Conservation (phyloP, 768 basidiomycete genomes). For the Phaeotremella skinneri region DNA sequence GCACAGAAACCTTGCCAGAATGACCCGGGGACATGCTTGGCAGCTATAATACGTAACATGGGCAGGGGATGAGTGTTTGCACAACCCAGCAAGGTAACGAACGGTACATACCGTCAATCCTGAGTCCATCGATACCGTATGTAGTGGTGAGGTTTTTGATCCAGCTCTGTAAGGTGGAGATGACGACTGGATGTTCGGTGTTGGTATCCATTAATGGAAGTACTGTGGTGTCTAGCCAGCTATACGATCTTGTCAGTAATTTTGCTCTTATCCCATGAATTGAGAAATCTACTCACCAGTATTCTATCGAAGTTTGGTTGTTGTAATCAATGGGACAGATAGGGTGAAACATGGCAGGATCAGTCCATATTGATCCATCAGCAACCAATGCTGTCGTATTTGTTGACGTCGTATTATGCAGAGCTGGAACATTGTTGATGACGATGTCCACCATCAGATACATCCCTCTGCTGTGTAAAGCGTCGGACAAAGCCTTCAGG, state of each 20-base stretch:
- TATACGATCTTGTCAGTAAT: conserved; percentile 52
- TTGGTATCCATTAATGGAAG: conserved; percentile 77
- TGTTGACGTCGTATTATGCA: conserved; percentile 53
- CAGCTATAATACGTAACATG: conserved; percentile 52
- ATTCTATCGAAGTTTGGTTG: conserved; percentile 54
- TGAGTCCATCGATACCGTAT: conserved; percentile 78
- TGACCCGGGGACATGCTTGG: conserved; percentile 64
- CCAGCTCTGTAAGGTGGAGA: conserved; percentile 65
- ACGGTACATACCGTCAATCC: conserved; percentile 61
- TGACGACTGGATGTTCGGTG: conserved; percentile 67
- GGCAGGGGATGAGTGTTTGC: not conserved
- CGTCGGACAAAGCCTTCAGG: conserved; percentile 65
- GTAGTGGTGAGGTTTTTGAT: conserved; percentile 65
- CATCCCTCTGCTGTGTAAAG: conserved; percentile 75
- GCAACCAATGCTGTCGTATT: conserved; percentile 23
- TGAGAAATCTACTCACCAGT: conserved; percentile 30
- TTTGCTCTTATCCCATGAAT: not conserved
- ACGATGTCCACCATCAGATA: conserved; percentile 78
- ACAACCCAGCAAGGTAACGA: not conserved
- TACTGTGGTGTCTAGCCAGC: conserved; percentile 76
- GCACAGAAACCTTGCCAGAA: conserved; percentile 77
- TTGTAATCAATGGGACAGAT: conserved; percentile 71
- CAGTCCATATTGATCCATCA: conserved; percentile 36
- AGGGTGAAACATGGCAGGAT: conserved; percentile 64
- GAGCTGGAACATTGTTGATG: conserved; percentile 74